Evolutionary conservation across 169 alveolate genomes (phyloP).

Genomic region (Cystoisospora suis): DNA sequence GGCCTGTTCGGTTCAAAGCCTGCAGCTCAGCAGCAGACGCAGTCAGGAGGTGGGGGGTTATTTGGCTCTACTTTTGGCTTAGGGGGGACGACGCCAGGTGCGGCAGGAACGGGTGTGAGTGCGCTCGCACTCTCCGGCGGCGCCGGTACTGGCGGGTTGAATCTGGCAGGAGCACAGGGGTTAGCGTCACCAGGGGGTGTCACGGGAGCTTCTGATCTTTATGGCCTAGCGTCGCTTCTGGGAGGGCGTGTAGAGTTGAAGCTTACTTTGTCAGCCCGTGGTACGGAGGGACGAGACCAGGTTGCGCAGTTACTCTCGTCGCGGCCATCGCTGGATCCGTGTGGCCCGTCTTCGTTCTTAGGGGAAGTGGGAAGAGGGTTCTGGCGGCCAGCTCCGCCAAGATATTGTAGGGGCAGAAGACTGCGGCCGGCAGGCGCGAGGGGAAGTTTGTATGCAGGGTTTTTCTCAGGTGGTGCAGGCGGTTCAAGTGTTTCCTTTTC

Average conservation of each 20-base stretch:
- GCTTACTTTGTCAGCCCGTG: conserved; percentile 6
- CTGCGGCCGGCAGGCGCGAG: background rate
- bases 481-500: background rate
- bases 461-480: background rate
- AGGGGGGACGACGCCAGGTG: conserved; percentile 11
- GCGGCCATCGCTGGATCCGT: background rate
- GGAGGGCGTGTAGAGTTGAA: conserved; percentile 17
- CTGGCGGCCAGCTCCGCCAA: background rate
- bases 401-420: background rate
- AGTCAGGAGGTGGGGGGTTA: conserved; percentile 44
- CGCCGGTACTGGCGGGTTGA: background rate
- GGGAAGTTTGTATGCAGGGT: background rate
- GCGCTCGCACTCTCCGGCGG: background rate
- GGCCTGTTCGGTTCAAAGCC: conserved; percentile 45
- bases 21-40: conserved; percentile 34
- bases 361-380: background rate
- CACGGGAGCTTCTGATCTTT: background rate
- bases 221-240: conserved; percentile 10
- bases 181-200: background rate
- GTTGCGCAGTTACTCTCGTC: background rate
- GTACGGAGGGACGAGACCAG: background rate
- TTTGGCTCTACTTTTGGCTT: conserved; percentile 24
- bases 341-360: background rate
- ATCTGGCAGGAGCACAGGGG: background rate
- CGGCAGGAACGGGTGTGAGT: conserved; percentile 44